phyloP scores from a whole-genome alignment of 1,139 yeast species.

The Candida frijolesensis region DNA sequence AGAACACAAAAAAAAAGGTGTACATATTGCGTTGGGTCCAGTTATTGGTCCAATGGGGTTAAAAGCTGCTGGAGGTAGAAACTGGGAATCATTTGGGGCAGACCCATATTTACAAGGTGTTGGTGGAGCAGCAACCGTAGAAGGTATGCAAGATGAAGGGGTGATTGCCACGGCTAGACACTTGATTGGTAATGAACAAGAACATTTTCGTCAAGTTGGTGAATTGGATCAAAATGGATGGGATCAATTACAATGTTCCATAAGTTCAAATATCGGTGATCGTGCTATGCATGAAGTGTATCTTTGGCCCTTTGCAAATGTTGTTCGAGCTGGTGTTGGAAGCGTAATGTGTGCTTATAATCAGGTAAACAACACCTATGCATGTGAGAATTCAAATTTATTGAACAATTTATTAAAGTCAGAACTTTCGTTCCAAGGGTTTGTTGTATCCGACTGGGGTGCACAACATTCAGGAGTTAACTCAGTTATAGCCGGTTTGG shows the following conservation, averaged over 20 bases:
- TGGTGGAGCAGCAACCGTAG: conserved; percentile 54
- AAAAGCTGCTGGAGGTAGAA: conserved; percentile 65
- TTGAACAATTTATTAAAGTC: conserved; percentile 58
- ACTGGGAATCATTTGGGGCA: conserved; percentile 68
- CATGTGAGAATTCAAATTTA: conserved; percentile 63
- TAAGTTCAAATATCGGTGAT: conserved; percentile 59
- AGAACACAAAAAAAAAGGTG: conserved; percentile 59
- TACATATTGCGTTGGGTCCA: conserved; percentile 65
- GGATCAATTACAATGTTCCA: conserved; percentile 40
- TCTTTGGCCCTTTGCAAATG: conserved; percentile 70
- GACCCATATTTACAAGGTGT: conserved; percentile 66
- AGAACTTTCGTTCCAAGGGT: conserved; percentile 69
- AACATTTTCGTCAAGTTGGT: conserved; percentile 60
- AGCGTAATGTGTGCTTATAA: conserved; percentile 67
- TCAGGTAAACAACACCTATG: conserved; percentile 57
- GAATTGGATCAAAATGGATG: conserved; percentile 54
- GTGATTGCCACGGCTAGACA: conserved; percentile 59
- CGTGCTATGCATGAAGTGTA: conserved; percentile 64
- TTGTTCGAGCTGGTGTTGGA: conserved; percentile 61
- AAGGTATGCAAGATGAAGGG: conserved; percentile 61
- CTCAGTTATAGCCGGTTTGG: conserved; percentile 61
- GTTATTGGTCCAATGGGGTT: conserved; percentile 65
- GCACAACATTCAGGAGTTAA: conserved; percentile 62
- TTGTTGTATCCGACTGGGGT: conserved; percentile 68
- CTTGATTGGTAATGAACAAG: conserved; percentile 65